A percentile compares a stretch with the other conserved stretches of the same genome.
phyloP scores from a whole-genome alignment of 1,284 basidiomycete species.

The Cryptococcus sp. region DNA sequence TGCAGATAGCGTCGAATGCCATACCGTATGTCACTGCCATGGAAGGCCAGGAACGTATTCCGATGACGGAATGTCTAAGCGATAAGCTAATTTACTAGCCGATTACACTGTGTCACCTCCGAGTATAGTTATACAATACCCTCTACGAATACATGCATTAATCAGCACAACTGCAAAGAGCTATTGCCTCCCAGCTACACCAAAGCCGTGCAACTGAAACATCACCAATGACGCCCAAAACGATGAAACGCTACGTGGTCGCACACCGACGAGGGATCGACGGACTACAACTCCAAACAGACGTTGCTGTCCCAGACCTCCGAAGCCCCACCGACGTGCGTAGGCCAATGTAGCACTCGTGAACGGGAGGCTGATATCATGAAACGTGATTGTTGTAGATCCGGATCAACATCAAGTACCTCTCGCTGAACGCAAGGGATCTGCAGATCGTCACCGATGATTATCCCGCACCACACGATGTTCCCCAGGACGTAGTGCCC shows the following conservation, averaged over 20 bases:
- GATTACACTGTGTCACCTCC: too few species aligned
- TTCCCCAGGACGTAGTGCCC: slow-evolving; percentile 47
- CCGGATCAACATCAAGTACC: slow-evolving; percentile 46
- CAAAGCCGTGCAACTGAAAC: not conserved
- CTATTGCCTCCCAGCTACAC: too few species aligned
- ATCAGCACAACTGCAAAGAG: not conserved
- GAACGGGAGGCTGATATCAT: too few species aligned
- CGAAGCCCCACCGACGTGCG: slow-evolving; percentile 30
- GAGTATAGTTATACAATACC: too few species aligned
- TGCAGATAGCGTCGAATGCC: too few species aligned
- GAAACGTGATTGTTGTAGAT: slow-evolving; percentile 24
- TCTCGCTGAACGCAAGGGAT: slow-evolving; percentile 53
- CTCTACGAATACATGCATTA: not conserved
- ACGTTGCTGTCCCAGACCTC: slow-evolving; percentile 30
- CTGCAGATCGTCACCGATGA: slow-evolving; percentile 39
- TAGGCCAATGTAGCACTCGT: too few species aligned
- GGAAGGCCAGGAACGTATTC: too few species aligned
- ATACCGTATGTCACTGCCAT: too few species aligned
- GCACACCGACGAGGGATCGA: slow-evolving; percentile 34
- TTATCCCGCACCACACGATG: slow-evolving; percentile 44
- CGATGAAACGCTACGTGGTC: slow-evolving; percentile 38
- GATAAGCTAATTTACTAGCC: too few species aligned
- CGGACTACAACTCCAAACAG: slow-evolving; percentile 29
- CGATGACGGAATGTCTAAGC: too few species aligned
- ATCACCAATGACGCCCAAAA: slow-evolving; percentile 10